Conservation (phyloP, 441 rosid species). For the Euphorbia corollata region DNA sequence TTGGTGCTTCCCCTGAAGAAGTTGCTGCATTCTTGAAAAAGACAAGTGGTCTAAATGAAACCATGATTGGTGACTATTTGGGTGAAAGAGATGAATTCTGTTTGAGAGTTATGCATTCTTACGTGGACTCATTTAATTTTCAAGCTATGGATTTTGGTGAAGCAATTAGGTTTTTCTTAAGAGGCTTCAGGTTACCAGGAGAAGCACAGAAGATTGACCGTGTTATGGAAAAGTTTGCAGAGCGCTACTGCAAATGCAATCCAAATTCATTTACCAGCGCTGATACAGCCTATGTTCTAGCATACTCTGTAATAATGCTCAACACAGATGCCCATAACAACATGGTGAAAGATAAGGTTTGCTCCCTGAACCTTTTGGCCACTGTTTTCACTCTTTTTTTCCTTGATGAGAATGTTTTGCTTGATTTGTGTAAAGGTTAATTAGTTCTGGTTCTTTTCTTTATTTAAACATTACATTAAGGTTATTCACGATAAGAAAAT, state of each 20-base stretch:
- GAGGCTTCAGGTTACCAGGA: constrained; percentile 92
- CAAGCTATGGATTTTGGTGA: constrained; percentile 86
- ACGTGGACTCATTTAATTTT: constrained; percentile 91
- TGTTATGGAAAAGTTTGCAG: constrained; percentile 97
- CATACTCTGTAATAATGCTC: constrained; percentile 97
- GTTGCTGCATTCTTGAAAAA: constrained; percentile 72
- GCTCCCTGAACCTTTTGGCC: constrained; percentile 17
- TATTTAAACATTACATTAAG: not conserved
- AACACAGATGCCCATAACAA: constrained; percentile 96
- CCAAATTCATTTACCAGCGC: constrained; percentile 90
- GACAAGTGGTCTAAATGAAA: constrained; percentile 67
- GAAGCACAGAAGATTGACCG: constrained; percentile 99
- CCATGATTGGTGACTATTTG: constrained; percentile 89
- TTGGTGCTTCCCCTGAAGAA: constrained; percentile 77
- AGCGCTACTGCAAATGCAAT: constrained; percentile 94
- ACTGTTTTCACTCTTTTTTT: not conserved
- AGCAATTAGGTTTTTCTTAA: constrained; percentile 88
- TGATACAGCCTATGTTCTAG: constrained; percentile 97
- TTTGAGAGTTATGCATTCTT: constrained; percentile 93
- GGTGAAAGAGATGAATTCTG: constrained; percentile 96
- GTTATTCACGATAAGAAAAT: not conserved
- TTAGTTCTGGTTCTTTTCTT: not conserved
- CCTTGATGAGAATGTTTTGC: constrained; percentile 5
- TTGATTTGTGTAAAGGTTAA: not conserved
- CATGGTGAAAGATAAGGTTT: constrained; percentile 98